Evolutionary conservation across 139 green algal genomes (phyloP).

Genomic region (Coelastrella sp.): DNA sequence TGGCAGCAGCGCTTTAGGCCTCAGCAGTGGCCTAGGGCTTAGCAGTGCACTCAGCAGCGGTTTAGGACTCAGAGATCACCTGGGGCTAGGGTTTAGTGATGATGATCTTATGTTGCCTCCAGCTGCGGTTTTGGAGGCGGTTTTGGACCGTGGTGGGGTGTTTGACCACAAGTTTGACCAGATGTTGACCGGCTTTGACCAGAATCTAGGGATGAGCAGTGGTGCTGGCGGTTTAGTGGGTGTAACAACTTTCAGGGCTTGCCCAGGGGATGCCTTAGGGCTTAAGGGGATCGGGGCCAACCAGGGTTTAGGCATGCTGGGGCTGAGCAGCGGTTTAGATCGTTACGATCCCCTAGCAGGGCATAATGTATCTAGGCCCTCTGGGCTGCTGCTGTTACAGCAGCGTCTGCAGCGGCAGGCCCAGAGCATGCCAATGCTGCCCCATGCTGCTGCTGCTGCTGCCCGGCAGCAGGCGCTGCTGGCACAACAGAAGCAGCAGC

Average conservation of each 20-base stretch:
- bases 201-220: background rate
- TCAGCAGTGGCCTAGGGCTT: background rate
- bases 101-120: background rate
- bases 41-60: no score
- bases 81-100: background rate
- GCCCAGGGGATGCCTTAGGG: background rate
- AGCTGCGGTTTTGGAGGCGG: background rate
- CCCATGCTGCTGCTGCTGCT: background rate
- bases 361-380: background rate
- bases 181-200: background rate
- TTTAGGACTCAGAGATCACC: background rate
- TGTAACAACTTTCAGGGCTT: background rate
- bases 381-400: background rate
- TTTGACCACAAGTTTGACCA: constrained; percentile 9
- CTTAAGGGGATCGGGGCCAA: background rate
- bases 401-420: constrained; percentile 4
- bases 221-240: background rate
- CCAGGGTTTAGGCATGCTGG: background rate
- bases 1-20: background rate
- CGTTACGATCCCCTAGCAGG: background rate
- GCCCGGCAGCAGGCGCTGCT: constrained; percentile 1
- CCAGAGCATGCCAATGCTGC: background rate
- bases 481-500: background rate
- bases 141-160: background rate
- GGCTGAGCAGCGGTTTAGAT: background rate